Percentiles rank a stretch among this genome's conserved stretches.
Conservation (phyloP, 164 flowering plant species). For the Kalanchoe fedtschenkoi region DNA sequence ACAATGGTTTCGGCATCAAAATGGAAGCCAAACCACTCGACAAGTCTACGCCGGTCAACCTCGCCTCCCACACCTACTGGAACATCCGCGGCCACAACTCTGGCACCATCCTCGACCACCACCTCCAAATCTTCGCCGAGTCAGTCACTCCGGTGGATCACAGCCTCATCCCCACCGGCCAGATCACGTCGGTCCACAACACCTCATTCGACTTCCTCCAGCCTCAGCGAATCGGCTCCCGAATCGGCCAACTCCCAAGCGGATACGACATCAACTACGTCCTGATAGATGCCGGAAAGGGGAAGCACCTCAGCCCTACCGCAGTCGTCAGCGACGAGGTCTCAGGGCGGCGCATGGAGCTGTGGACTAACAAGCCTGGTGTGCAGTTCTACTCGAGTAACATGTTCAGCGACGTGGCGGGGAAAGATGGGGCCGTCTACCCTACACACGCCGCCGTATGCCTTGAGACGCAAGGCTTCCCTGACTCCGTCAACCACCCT, state of each 20-base stretch:
- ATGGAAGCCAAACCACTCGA: constrained; percentile 23
- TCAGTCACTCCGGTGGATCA: constrained; percentile 43
- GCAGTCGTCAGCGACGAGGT: constrained; percentile 17
- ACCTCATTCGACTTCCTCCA: constrained; percentile 45
- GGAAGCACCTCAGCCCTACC: constrained; percentile 13
- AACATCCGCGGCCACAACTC: constrained; percentile 20
- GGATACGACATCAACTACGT: constrained; percentile 40
- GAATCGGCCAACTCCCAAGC: constrained; percentile 13
- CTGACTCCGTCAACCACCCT: constrained; percentile 76
- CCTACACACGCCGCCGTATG: constrained; percentile 16
- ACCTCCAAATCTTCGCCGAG: constrained; percentile 27
- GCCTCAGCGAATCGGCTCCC: constrained; percentile 12
- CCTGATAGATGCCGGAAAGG: background rate
- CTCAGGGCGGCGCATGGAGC: constrained; percentile 30
- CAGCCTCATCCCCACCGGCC: constrained; percentile 61
- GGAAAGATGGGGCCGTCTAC: constrained; percentile 26
- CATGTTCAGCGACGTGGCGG: constrained; percentile 13
- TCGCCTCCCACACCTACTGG: constrained; percentile 29
- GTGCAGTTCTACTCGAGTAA: constrained; percentile 30
- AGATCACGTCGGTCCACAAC: constrained; percentile 26
- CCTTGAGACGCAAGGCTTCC: constrained; percentile 67
- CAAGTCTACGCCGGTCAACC: constrained; percentile 28
- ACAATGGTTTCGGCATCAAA: constrained; percentile 17
- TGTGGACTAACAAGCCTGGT: constrained; percentile 29
- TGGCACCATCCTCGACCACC: constrained; percentile 17